These are phyloP conservation scores for Penicillium psychrofluorescens DNA, from an alignment of 495 filamentous ascomycete genomes.

Conservation along the genomic window DNA sequence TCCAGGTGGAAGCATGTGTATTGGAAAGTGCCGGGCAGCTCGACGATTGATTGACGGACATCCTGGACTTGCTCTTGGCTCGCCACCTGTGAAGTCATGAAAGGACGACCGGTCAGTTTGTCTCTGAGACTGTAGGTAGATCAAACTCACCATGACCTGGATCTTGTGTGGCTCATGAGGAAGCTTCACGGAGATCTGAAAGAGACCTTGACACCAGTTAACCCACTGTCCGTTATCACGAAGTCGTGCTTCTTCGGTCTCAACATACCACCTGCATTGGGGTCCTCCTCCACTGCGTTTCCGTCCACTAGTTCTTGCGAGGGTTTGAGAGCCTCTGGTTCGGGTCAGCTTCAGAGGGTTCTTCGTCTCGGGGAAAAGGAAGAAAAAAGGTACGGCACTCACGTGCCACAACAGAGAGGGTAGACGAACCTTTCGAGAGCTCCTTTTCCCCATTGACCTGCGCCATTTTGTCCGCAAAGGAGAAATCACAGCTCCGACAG, in stretches of 20 bases:
- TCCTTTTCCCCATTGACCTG: conserved; percentile 37
- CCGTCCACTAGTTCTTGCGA: conserved; percentile 33
- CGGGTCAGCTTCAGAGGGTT: too few species aligned
- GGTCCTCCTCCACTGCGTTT: conserved; percentile 28
- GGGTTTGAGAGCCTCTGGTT: conserved; percentile 28
- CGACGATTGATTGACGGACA: conserved; percentile 92
- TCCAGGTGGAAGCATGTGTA: conserved; percentile 99
- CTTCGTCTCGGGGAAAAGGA: too few species aligned
- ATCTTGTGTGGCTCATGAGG: conserved; percentile 74
- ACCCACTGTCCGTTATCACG: conserved; percentile 1
- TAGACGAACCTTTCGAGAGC: conserved; percentile 34
- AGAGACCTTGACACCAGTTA: conserved; percentile 46
- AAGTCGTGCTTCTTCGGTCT: not conserved
- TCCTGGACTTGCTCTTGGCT: conserved; percentile 95
- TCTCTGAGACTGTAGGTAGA: not conserved
- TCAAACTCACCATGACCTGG: conserved; percentile 65
- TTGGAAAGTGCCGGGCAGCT: conserved; percentile 86
- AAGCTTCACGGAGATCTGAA: conserved; percentile 74
- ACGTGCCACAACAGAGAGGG: not conserved
- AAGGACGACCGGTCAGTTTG: conserved; percentile 7
- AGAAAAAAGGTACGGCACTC: too few species aligned
- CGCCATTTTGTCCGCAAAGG: conserved; percentile 27
- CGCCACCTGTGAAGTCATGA: conserved; percentile 55
- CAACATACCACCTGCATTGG: conserved; percentile 32
- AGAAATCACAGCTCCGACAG: conserved; percentile 12